These are phyloP conservation scores for Eucalyptus paniculata DNA, from an alignment of 345 rosid species.

Conservation along the genomic window DNA sequence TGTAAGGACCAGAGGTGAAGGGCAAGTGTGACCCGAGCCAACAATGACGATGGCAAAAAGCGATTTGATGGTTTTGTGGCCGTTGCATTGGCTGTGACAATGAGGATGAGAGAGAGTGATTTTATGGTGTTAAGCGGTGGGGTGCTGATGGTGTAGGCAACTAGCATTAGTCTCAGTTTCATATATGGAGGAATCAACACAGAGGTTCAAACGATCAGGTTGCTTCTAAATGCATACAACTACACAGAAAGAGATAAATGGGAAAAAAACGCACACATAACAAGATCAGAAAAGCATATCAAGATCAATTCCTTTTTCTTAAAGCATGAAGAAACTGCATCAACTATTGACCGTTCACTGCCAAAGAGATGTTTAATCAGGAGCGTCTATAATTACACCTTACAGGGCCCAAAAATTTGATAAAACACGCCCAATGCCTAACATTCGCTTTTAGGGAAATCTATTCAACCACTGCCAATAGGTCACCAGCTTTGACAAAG, in stretches of 20 bases:
- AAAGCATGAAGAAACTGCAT: not conserved
- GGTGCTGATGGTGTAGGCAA: not conserved
- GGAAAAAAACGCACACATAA: not conserved
- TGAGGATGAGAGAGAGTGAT: not conserved
- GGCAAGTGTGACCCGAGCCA: not conserved
- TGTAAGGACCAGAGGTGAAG: not conserved
- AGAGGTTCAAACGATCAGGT: not conserved
- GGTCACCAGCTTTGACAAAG: slow-evolving; percentile 75
- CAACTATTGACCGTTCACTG: not conserved
- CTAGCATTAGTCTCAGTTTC: not conserved
- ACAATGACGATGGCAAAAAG: not conserved
- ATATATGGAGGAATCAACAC: not conserved
- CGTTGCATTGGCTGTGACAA: not conserved
- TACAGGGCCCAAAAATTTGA: not conserved
- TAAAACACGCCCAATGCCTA: not conserved
- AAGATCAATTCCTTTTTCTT: not conserved
- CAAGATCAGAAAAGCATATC: not conserved
- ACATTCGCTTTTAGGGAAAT: not conserved
- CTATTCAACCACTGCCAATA: slow-evolving; percentile 74
- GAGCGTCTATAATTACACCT: not conserved
- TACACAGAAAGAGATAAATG: not conserved
- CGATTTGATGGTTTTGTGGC: not conserved
- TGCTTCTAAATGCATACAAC: not conserved
- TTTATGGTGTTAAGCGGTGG: not conserved
- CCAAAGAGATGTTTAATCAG: not conserved